Conservation (phyloP, 2,329 filamentous ascomycete species). For the Tolypocladium cylindrosporum region DNA sequence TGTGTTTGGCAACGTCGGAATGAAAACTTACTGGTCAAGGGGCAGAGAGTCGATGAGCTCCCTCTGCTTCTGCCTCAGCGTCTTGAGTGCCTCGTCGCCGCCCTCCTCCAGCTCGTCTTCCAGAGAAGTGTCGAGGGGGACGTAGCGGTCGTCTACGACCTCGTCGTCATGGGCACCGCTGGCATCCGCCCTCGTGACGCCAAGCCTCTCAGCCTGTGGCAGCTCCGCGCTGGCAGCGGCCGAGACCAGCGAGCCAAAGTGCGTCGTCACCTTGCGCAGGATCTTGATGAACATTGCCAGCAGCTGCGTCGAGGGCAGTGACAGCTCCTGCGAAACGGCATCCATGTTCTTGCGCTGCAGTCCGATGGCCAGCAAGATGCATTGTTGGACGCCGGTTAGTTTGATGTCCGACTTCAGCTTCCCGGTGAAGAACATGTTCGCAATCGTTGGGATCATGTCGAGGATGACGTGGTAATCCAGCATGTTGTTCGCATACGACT, state of each 20-base stretch:
- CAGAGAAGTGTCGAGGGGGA: constrained; percentile 59
- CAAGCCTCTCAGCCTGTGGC: constrained; percentile 45
- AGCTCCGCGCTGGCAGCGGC: constrained; percentile 61
- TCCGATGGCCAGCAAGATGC: constrained; percentile 81
- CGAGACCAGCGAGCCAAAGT: constrained; percentile 68
- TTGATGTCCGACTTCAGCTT: constrained; percentile 57
- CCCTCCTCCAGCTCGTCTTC: constrained; percentile 80
- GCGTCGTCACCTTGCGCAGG: constrained; percentile 71
- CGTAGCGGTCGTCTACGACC: constrained; percentile 53
- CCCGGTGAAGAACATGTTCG: constrained; percentile 76
- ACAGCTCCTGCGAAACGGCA: constrained; percentile 67
- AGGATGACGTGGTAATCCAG: constrained; percentile 96
- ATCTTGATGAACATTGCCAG: constrained; percentile 98
- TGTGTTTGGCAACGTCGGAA: background rate
- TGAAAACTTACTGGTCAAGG: constrained; percentile 50
- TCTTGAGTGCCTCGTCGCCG: constrained; percentile 63
- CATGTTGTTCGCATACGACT: constrained; percentile 93
- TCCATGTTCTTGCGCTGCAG: constrained; percentile 85
- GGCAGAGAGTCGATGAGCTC: constrained; percentile 86
- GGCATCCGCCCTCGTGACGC: constrained; percentile 48
- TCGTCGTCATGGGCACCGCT: constrained; percentile 61
- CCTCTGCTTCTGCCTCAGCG: constrained; percentile 69
- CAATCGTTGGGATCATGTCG: constrained; percentile 78
- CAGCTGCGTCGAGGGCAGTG: constrained; percentile 65
- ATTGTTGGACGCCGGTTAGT: constrained; percentile 73